phyloP scores from a whole-genome alignment of 495 filamentous ascomycete species.

The Annulohypoxylon maeteangense region DNA sequence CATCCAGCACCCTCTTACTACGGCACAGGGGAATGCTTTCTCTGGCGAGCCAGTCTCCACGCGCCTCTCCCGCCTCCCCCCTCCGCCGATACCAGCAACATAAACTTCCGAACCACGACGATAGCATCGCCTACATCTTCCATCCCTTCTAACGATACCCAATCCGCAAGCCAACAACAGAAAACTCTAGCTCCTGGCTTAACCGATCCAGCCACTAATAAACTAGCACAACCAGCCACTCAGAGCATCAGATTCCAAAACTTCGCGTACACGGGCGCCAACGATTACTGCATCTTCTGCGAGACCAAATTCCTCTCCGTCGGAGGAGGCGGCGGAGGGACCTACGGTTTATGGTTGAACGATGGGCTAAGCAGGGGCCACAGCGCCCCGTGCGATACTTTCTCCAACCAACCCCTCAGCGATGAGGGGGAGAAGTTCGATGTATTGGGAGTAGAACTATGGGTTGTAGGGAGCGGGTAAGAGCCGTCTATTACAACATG shows the following conservation, averaged over 20 bases:
- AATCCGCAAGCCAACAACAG: slow-evolving; percentile 41
- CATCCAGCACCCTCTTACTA: slow-evolving; percentile 85
- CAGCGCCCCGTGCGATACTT: slow-evolving; percentile 83
- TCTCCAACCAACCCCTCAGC: slow-evolving; percentile 95
- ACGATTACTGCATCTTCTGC: slow-evolving; percentile 95
- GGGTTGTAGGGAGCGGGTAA: slow-evolving; percentile 72
- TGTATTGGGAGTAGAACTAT: slow-evolving; percentile 89
- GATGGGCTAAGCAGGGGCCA: slow-evolving; percentile 87
- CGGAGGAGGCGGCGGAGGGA: slow-evolving; percentile 86
- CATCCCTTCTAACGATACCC: slow-evolving; percentile 46
- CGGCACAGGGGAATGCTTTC: slow-evolving; percentile 96
- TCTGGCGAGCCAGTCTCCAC: slow-evolving; percentile 83
- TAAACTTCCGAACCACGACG: slow-evolving; percentile 76
- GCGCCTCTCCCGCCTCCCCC: slow-evolving; percentile 77
- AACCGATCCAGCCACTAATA: slow-evolving; percentile 26
- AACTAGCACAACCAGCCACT: slow-evolving; percentile 26
- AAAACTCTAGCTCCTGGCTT: slow-evolving; percentile 43
- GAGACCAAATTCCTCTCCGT: slow-evolving; percentile 85
- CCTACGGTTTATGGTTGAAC: slow-evolving; percentile 93
- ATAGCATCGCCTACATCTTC: slow-evolving; percentile 46
- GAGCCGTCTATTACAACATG: not conserved
- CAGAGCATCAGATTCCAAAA: slow-evolving; percentile 89
- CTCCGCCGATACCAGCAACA: slow-evolving; percentile 74
- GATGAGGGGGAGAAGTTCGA: slow-evolving; percentile 95
- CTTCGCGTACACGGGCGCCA: slow-evolving; percentile 93